phyloP scores from a whole-genome alignment of 768 basidiomycete species.

The Leccinum broughii region DNA sequence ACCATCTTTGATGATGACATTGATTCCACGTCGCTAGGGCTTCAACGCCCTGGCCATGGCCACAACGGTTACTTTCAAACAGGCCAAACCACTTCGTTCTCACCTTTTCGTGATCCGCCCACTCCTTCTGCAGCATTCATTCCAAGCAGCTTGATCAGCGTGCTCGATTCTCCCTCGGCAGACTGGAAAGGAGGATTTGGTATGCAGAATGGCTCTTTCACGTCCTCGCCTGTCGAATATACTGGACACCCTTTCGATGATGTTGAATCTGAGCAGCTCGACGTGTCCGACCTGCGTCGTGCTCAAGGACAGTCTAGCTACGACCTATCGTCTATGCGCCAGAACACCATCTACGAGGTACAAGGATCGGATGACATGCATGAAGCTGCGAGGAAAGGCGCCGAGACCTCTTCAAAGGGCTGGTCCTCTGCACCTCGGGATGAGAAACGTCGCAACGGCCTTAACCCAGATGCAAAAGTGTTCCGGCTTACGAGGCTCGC shows the following conservation, averaged over 20 bases:
- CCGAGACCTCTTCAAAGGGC: conserved; percentile 39
- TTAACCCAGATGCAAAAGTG: conserved; percentile 86
- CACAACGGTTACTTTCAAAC: conserved; percentile 19
- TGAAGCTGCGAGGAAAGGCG: conserved; percentile 10
- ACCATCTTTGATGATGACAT: conserved; percentile 42
- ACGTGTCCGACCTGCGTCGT: conserved; percentile 48
- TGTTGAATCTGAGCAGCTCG: conserved; percentile 40
- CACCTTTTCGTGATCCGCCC: conserved; percentile 51
- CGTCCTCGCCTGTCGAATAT: conserved; percentile 45
- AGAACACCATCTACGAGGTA: conserved; percentile 36
- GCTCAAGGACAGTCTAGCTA: conserved; percentile 12
- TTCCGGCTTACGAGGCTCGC: conserved; percentile 54
- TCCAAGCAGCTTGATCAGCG: conserved; percentile 49
- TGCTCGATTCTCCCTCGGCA: conserved; percentile 53
- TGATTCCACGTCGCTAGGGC: conserved; percentile 18
- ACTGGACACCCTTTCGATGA: conserved; percentile 29
- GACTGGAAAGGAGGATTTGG: conserved; percentile 45
- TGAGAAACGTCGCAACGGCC: conserved; percentile 59
- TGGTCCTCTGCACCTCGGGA: conserved; percentile 48
- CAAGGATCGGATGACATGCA: conserved; percentile 18
- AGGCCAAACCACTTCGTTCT: conserved; percentile 39
- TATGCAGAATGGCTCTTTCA: conserved; percentile 26
- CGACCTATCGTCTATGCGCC: conserved; percentile 28
- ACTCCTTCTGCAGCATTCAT: conserved; percentile 50
- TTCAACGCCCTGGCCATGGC: conserved; percentile 10